These are phyloP conservation scores for Xylariales sp. DNA, from an alignment of 2,329 filamentous ascomycete genomes.

Conservation along the genomic window DNA sequence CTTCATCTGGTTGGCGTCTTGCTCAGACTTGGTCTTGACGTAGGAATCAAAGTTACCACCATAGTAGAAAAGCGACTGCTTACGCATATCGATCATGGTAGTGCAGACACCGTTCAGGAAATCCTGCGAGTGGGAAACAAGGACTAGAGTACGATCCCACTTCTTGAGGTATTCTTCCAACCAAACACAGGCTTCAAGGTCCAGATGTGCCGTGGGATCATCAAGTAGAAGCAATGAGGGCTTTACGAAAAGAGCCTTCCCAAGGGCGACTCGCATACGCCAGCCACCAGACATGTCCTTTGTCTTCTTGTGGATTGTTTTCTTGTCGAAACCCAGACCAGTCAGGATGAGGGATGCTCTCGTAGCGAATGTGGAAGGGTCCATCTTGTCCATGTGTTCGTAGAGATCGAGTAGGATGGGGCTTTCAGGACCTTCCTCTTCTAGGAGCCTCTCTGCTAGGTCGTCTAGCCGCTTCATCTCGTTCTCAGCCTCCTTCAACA, in stretches of 20 bases:
- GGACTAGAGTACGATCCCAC: conserved; percentile 94
- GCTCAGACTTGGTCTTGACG: conserved; percentile 86
- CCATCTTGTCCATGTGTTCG: conserved; percentile 99
- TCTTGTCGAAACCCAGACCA: conserved; percentile 98
- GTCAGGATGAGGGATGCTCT: conserved; percentile 95
- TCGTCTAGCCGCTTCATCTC: conserved; percentile 89
- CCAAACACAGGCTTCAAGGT: conserved; percentile 99
- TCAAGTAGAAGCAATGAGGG: conserved; percentile 92
- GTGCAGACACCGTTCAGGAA: conserved; percentile 98
- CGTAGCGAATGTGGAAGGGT: conserved; percentile 93
- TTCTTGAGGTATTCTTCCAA: conserved; percentile 99
- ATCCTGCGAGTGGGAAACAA: conserved; percentile 97
- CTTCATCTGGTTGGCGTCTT: conserved; percentile 98
- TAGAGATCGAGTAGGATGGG: conserved; percentile 90
- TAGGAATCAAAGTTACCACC: conserved; percentile 99
- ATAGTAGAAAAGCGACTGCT: conserved; percentile 87
- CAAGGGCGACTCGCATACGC: conserved; percentile 98
- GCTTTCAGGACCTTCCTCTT: conserved; percentile 87
- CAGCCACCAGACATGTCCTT: conserved; percentile 99
- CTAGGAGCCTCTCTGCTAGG: conserved; percentile 82
- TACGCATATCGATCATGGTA: conserved; percentile 98
- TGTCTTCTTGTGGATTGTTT: conserved; percentile 97
- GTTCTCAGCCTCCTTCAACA: conserved; percentile 82
- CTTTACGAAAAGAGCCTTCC: conserved; percentile 97
- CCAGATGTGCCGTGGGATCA: conserved; percentile 97